A percentile compares a stretch with the other conserved stretches of the same genome.
phyloP scores from a whole-genome alignment of 1,139 yeast genomes.

The Suhomyces wounanorum region DNA sequence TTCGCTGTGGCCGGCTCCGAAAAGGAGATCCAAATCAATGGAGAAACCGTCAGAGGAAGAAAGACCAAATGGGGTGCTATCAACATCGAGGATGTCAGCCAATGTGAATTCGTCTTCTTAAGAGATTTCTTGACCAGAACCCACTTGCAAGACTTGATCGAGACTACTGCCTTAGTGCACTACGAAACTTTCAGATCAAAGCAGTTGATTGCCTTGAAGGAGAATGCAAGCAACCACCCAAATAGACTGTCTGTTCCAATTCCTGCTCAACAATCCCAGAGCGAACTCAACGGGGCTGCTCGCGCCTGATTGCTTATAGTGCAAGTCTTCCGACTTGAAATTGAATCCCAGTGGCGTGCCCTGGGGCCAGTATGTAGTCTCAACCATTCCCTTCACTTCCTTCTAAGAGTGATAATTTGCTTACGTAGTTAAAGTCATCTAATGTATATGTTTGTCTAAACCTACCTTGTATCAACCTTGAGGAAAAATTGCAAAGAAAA shows the following conservation, averaged over 20 bases:
- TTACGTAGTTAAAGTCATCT: neutral
- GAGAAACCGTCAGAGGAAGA: slow-evolving; percentile 84
- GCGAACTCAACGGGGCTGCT: slow-evolving; percentile 12
- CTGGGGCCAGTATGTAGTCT: slow-evolving; percentile 2
- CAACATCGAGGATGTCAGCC: slow-evolving; percentile 89
- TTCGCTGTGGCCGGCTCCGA: slow-evolving; percentile 97
- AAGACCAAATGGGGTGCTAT: slow-evolving; percentile 92
- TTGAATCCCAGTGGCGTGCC: slow-evolving; percentile 1
- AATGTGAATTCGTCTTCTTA: slow-evolving; percentile 92
- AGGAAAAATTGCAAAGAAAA: neutral
- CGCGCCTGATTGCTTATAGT: slow-evolving; percentile 8
- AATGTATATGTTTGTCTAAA: neutral
- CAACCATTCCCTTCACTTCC: neutral
- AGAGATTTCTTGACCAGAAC: slow-evolving; percentile 94
- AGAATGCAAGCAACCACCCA: slow-evolving; percentile 59
- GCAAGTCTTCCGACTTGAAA: neutral
- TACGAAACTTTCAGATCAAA: slow-evolving; percentile 92
- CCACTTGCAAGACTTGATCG: slow-evolving; percentile 93
- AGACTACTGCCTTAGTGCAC: slow-evolving; percentile 84
- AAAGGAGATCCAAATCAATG: slow-evolving; percentile 67
- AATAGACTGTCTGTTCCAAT: slow-evolving; percentile 33
- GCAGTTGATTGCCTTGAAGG: slow-evolving; percentile 92
- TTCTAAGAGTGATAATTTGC: neutral
- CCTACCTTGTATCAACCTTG: neutral
- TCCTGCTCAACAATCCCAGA: slow-evolving; percentile 9